Percentiles rank a stretch among this genome's conserved stretches.
Evolutionary conservation across 345 rosid genomes (phyloP).

Genomic region (Eucalyptus virginea): DNA sequence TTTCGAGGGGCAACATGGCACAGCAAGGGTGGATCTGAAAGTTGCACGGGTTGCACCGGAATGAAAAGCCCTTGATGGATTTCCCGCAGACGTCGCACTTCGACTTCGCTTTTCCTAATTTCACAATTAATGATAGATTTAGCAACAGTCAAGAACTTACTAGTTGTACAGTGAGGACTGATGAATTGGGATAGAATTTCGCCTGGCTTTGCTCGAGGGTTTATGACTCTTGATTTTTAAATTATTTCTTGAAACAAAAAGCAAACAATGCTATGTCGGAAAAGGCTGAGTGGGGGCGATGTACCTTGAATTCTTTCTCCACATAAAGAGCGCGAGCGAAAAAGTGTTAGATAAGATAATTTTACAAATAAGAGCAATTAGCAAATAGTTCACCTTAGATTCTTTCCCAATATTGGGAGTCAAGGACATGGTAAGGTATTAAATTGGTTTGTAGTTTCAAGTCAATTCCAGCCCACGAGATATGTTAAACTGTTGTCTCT

Average conservation of each 20-base stretch:
- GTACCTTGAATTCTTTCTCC: background rate
- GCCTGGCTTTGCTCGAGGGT: background rate
- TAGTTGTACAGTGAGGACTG: background rate
- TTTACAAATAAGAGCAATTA: background rate
- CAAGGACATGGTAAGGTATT: background rate
- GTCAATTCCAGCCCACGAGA: background rate
- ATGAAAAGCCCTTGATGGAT: conserved; percentile 53
- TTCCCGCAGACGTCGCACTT: conserved; percentile 72
- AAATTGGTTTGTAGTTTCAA: background rate
- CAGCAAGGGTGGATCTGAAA: conserved; percentile 93
- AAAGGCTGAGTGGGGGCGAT: background rate
- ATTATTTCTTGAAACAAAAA: background rate
- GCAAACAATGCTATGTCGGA: background rate
- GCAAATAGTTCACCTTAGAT: background rate
- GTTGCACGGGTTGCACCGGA: conserved; percentile 59
- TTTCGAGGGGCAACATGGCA: conserved; percentile 53
- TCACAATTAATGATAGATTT: conserved; percentile 7
- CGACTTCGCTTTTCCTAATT: conserved; percentile 56
- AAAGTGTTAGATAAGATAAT: background rate
- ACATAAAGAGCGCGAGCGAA: background rate
- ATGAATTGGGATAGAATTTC: background rate
- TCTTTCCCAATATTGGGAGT: background rate
- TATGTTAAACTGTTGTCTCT: background rate
- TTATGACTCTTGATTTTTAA: background rate
- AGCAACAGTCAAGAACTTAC: background rate